phyloP scores from a whole-genome alignment of 2,329 filamentous ascomycete genomes.

The Ilyonectria destructans region DNA sequence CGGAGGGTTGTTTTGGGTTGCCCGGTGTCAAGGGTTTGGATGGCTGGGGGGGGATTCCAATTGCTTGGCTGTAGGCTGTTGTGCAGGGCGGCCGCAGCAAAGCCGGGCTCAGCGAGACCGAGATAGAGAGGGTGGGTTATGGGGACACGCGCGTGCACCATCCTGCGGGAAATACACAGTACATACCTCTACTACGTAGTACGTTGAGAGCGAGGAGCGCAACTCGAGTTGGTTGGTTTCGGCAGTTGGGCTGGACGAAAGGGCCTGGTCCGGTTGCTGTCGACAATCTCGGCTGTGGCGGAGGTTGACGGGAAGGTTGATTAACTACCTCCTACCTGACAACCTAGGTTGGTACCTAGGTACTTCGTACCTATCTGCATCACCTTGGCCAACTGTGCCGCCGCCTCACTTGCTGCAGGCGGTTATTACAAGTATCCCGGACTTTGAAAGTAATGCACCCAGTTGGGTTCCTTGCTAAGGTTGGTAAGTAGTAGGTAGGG shows the following conservation, averaged over 20 bases:
- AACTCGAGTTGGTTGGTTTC: constrained; percentile 20
- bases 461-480: neutral
- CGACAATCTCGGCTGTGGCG: constrained; percentile 22
- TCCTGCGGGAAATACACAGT: constrained; percentile 25
- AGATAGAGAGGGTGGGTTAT: constrained; percentile 2
- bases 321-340: neutral
- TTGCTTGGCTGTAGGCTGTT: neutral
- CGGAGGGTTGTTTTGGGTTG: neutral
- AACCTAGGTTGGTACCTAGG: neutral
- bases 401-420: constrained; percentile 21
- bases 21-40: neutral
- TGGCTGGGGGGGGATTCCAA: neutral
- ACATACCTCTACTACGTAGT: too few relatives aligned
- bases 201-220: neutral
- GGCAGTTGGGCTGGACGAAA: constrained; percentile 13
- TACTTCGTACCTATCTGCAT: constrained; percentile 11
- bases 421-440: constrained; percentile 14
- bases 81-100: constrained; percentile 8
- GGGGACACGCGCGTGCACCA: constrained; percentile 21
- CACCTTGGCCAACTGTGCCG: constrained; percentile 18
- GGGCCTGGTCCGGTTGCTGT: constrained; percentile 8
- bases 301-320: constrained; percentile 13
- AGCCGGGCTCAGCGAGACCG: neutral
- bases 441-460: constrained; percentile 21
- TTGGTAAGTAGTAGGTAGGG: constrained; percentile 2